Percentiles rank a stretch among this genome's conserved stretches.
Conservation (phyloP, 164 flowering plant genomes). For the Kalanchoe fedtschenkoi region DNA sequence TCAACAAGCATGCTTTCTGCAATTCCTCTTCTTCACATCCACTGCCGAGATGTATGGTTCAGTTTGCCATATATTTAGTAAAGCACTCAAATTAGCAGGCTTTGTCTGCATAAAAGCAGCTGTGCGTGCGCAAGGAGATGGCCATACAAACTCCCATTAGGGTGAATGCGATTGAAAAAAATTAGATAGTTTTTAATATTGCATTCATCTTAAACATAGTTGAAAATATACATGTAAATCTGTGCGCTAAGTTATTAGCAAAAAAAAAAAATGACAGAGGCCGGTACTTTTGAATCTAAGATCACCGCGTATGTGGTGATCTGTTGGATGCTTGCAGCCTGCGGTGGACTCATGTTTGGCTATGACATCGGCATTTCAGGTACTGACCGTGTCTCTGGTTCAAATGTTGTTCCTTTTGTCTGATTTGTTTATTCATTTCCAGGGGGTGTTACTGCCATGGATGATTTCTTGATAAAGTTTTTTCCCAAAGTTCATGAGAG, state of each 20-base stretch:
- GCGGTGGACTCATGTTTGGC: conserved; percentile 10
- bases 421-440: background rate
- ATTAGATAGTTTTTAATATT: background rate
- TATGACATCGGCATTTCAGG: conserved; percentile 9
- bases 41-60: no score
- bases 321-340: conserved; percentile 7
- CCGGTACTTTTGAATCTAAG: background rate
- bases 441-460: conserved; percentile 75
- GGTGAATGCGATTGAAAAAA: background rate
- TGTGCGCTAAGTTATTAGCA: background rate
- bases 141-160: background rate
- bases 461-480: conserved; percentile 52
- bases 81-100: no score
- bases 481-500: conserved; percentile 35
- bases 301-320: conserved; percentile 3
- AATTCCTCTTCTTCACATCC: no score
- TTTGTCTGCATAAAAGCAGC: background rate
- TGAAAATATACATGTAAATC: background rate
- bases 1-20: no score
- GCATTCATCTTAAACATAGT: background rate
- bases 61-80: no score
- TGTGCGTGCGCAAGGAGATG: background rate
- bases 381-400: background rate
- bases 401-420: background rate
- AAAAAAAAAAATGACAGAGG: background rate